phyloP scores from a whole-genome alignment of 2,329 filamentous ascomycete species.

The Cylindrodendrum hubeiense region DNA sequence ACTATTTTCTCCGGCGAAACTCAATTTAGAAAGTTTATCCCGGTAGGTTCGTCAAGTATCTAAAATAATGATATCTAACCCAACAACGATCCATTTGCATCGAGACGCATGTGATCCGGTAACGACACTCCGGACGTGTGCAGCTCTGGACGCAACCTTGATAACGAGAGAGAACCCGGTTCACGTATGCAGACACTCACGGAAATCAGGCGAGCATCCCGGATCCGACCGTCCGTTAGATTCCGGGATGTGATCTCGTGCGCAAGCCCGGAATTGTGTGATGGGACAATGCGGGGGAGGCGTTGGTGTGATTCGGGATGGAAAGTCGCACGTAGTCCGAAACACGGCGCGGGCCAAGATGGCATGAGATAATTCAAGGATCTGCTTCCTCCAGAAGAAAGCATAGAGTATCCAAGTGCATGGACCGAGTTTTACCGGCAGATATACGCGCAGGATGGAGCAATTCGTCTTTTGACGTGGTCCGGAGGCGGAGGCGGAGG shows the following conservation, averaged over 20 bases:
- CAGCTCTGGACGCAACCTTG: constrained; percentile 2
- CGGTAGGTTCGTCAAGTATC: neutral
- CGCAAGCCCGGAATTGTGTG: constrained; percentile 14
- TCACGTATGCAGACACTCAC: neutral
- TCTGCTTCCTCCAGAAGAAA: neutral
- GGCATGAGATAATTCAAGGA: constrained; percentile 10
- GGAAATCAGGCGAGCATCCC: constrained; percentile 12
- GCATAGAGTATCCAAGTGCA: neutral
- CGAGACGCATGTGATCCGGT: neutral
- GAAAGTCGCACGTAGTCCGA: neutral
- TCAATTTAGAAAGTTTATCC: constrained; percentile 4
- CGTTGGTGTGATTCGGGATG: neutral
- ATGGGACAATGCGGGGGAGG: constrained; percentile 21
- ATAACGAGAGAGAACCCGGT: neutral
- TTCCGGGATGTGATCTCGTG: constrained; percentile 25
- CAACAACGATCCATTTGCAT: neutral
- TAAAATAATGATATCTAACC: neutral
- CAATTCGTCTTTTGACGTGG: neutral
- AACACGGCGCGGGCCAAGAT: neutral
- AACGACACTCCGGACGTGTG: neutral
- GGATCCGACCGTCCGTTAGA: constrained; percentile 17
- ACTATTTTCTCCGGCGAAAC: neutral
- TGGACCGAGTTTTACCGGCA: neutral
- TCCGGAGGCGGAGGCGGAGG: neutral
- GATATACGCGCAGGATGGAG: neutral